phyloP scores from a whole-genome alignment of 2,329 filamentous ascomycete species.

The Arthroderma uncinatum region DNA sequence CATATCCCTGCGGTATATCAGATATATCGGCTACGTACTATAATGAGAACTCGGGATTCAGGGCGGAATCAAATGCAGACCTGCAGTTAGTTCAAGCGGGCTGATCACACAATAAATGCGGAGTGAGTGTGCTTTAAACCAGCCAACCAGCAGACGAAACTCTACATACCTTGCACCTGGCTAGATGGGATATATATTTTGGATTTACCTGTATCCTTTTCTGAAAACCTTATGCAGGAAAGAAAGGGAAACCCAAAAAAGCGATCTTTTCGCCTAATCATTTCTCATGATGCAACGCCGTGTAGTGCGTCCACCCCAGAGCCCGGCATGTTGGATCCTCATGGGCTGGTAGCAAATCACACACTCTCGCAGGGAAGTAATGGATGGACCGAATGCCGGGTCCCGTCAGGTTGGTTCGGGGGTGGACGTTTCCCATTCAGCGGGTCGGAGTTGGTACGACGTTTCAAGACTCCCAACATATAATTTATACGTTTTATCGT shows the following conservation, averaged over 20 bases:
- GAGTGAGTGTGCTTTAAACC: too few species aligned
- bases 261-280: not conserved
- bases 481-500: not conserved
- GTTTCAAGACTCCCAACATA: not conserved
- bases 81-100: not conserved
- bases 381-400: not conserved
- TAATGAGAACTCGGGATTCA: not conserved
- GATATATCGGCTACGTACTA: not conserved
- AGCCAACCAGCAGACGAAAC: not conserved
- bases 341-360: not conserved
- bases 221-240: not conserved
- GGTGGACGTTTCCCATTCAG: slow-evolving; percentile 1
- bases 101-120: not conserved
- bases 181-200: too few species aligned
- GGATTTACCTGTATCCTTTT: too few species aligned
- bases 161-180: not conserved
- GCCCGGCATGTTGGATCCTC: not conserved
- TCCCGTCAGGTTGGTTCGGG: slow-evolving; percentile 1
- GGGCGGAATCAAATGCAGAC: not conserved
- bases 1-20: not conserved
- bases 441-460: slow-evolving; percentile 1
- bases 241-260: not conserved
- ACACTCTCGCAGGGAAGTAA: not conserved
- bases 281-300: not conserved
- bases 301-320: not conserved